Evolutionary conservation across 2,329 filamentous ascomycete genomes (phyloP).

Genomic region (Epichloe elymi): DNA sequence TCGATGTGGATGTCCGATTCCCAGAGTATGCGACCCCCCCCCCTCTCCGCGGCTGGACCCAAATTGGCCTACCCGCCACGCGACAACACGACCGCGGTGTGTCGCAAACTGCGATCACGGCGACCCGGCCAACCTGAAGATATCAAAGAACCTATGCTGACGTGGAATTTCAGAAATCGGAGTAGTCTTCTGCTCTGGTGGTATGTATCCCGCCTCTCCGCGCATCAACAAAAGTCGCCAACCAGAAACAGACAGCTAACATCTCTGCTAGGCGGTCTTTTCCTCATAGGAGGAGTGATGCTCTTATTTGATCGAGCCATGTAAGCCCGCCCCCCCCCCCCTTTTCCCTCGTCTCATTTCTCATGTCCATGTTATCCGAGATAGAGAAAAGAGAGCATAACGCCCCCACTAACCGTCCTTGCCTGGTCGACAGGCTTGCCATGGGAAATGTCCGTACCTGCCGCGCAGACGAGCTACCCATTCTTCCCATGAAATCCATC

Average conservation of each 20-base stretch:
- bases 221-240: background rate
- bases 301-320: conserved; percentile 97
- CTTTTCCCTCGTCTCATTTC: background rate
- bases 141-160: background rate
- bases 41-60: background rate
- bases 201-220: conserved; percentile 42
- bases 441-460: conserved; percentile 73
- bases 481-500: background rate
- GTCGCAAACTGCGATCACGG: conserved; percentile 1
- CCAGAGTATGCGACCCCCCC: conserved; percentile 58
- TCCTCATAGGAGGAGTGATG: conserved; percentile 85
- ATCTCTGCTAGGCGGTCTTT: conserved; percentile 61
- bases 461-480: conserved; percentile 1
- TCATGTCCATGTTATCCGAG: background rate
- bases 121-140: background rate
- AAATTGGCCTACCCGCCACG: background rate
- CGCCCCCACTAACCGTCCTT: background rate
- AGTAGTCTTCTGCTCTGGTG: conserved; percentile 93
- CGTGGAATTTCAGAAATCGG: conserved; percentile 63
- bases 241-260: conserved; percentile 10
- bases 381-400: background rate
- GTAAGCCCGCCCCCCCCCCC: conserved; percentile 34
- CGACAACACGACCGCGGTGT: background rate
- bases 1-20: conserved; percentile 94
- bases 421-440: conserved; percentile 51